Conservation (phyloP, 805 yeast genomes). For the Debaryomyces hansenii region DNA sequence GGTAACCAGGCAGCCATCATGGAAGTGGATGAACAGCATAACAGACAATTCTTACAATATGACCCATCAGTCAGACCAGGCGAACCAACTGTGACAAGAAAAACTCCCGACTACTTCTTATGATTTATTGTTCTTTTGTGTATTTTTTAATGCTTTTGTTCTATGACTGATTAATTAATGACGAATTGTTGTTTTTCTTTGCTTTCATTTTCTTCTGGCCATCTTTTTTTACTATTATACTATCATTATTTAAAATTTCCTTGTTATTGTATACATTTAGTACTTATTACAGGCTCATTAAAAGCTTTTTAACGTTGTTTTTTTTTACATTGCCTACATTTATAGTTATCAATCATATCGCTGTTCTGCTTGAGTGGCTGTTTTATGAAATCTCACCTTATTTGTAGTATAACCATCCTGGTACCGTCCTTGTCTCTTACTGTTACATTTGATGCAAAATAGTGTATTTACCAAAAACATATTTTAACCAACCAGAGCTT, state of each 20-base stretch:
- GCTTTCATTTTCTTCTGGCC: constrained; percentile 2
- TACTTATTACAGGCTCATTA: not conserved
- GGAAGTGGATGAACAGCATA: constrained; percentile 95
- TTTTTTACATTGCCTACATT: too few relatives aligned
- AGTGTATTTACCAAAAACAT: constrained; percentile 1
- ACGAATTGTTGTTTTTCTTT: constrained; percentile 1
- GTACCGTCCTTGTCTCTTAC: too few relatives aligned
- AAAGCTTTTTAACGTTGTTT: not conserved
- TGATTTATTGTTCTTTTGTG: constrained; percentile 20
- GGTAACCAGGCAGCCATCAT: constrained; percentile 98
- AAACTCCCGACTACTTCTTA: constrained; percentile 95
- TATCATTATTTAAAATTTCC: not conserved
- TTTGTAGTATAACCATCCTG: too few relatives aligned
- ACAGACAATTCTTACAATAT: constrained; percentile 89
- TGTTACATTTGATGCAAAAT: not conserved
- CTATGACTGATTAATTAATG: constrained; percentile 7
- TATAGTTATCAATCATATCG: too few relatives aligned
- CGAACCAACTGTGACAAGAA: constrained; percentile 95
- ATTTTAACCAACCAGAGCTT: constrained; percentile 32
- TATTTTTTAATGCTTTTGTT: constrained; percentile 3
- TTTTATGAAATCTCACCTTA: too few relatives aligned
- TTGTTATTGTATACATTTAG: not conserved
- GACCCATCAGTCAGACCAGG: constrained; percentile 97
- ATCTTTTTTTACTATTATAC: constrained; percentile 3
- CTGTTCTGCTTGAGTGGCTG: too few relatives aligned